Conservation (phyloP, 2,329 filamentous ascomycete genomes). For the Colletotrichum lini region DNA sequence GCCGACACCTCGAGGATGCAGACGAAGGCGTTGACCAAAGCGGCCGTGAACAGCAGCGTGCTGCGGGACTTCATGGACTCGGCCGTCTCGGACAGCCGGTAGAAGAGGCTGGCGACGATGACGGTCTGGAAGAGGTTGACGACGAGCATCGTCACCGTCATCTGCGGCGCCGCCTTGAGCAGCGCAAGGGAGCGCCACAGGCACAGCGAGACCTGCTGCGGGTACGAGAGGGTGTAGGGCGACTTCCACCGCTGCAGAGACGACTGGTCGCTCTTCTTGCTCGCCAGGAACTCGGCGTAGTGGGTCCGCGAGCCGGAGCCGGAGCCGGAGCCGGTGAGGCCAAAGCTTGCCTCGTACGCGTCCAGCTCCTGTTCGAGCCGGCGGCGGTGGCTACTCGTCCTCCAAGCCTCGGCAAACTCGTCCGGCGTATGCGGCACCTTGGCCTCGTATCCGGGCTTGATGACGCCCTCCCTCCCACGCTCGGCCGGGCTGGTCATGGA, state of each 20-base stretch:
- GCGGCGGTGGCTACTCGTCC: constrained; percentile 39
- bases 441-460: constrained; percentile 52
- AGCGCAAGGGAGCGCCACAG: constrained; percentile 43
- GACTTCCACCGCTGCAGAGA: constrained; percentile 37
- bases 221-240: constrained; percentile 45
- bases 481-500: constrained; percentile 61
- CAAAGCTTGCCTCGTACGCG: constrained; percentile 17
- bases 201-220: constrained; percentile 43
- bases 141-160: constrained; percentile 45
- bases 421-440: constrained; percentile 54
- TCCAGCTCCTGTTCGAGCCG: constrained; percentile 16
- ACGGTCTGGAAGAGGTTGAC: constrained; percentile 71
- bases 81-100: constrained; percentile 69
- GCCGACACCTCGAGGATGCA: constrained; percentile 52
- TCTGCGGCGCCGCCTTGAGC: constrained; percentile 43
- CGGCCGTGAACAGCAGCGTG: constrained; percentile 51
- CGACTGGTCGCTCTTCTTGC: constrained; percentile 33
- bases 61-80: constrained; percentile 68
- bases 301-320: constrained; percentile 17
- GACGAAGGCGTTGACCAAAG: constrained; percentile 62
- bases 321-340: not conserved
- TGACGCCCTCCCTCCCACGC: constrained; percentile 55
- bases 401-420: constrained; percentile 56
- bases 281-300: constrained; percentile 27
- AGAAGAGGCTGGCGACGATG: constrained; percentile 77